Evolutionary conservation across 2,329 filamentous ascomycete genomes (phyloP), one percentile per base, ranked within the genome.

Genomic region (Colletotrichum trifolii): DNA sequence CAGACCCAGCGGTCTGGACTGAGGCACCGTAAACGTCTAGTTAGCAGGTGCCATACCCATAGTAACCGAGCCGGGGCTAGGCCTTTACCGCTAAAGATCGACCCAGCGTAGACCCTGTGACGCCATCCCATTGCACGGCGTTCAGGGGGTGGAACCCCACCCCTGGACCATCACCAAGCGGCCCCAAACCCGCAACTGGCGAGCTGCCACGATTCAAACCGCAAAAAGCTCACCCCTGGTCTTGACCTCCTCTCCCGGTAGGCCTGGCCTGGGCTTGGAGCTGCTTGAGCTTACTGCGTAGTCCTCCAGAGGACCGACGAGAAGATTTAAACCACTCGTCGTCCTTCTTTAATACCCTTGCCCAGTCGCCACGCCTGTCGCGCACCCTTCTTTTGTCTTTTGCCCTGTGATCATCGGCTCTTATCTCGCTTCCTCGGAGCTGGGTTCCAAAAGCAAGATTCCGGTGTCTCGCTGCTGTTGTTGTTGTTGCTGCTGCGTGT

Each of bases 51-150:
- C 25, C 25, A 25, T 25, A 5, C 25, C 25, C 25, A 25, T 25
- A 25, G 25, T 25, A 25, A 25, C 4, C 25, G 25, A 25, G 25
- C 25, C 25, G 25, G 25, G 25, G 46, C 55, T 49, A 36, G 55
- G 25, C 38, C 55, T 38, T 58, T 58, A 58, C 55, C 55, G 55
- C 55, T 58, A 58, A 50, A 58, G 46, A 57, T 57, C 54, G 36
- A 46, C 55, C 25, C 25, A 49, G 45, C 25, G 11, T 48, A 45
- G 47, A 58, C 46, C 55, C 55, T 58, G 46, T 58, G 55, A 58
- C 55, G 55, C 36, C 55, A 25, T 25, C 25, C 25, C 25, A 50
- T 58, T 35, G 39, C 46, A 50, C 25, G 50, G 46, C 42, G 36
- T 35, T 40, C 46, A 58, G 55, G 55, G 54, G 46, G 2, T 12